Conservation (phyloP, 139 green algal genomes). For the Astrephomene gubernaculifera region DNA sequence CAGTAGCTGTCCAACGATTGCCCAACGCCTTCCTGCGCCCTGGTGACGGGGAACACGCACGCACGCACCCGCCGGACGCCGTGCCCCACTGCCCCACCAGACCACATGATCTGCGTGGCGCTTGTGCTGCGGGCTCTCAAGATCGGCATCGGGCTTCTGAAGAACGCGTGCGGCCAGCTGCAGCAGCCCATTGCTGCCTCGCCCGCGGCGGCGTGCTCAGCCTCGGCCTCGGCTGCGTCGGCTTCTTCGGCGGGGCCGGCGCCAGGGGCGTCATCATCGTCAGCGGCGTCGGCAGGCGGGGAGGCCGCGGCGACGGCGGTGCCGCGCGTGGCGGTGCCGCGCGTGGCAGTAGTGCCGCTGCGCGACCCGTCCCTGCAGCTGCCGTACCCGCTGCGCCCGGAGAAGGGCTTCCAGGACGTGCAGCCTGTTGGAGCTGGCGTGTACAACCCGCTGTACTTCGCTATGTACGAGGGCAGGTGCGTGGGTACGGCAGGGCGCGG, state of each 20-base stretch:
- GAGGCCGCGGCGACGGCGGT: too few relatives aligned
- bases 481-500: too few relatives aligned
- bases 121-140: not conserved
- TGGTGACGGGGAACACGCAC: too few relatives aligned
- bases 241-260: too few relatives aligned
- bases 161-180: not conserved
- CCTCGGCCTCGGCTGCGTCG: not conserved
- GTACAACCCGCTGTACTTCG: not conserved
- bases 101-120: slow-evolving; percentile 1
- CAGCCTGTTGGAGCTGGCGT: not conserved
- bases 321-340: too few relatives aligned
- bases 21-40: too few relatives aligned
- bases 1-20: too few relatives aligned
- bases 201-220: not conserved
- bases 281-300: too few relatives aligned
- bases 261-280: too few relatives aligned
- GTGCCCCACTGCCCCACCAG: too few relatives aligned
- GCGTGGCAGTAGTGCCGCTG: too few relatives aligned
- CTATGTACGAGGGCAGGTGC: not conserved
- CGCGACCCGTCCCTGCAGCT: not conserved
- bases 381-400: slow-evolving; percentile 1
- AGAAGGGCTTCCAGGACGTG: not conserved
- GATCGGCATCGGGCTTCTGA: not conserved
- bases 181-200: not conserved
- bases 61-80: too few relatives aligned